Evolutionary conservation across 2,329 filamentous ascomycete genomes (phyloP).

Genomic region (Chaetomiaceae sp.): DNA sequence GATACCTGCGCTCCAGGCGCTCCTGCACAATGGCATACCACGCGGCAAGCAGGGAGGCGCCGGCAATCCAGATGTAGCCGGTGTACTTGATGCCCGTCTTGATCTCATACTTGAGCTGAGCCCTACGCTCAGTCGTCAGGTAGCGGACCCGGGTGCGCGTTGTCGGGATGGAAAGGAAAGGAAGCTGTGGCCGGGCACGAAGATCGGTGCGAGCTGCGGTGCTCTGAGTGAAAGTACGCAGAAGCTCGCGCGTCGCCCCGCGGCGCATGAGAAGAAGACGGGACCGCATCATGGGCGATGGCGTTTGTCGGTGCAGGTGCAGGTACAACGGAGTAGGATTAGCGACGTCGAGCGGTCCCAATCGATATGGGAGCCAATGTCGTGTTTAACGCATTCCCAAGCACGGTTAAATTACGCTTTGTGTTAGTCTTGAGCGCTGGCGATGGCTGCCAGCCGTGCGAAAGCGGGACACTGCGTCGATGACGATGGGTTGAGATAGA

Average conservation of each 20-base stretch:
- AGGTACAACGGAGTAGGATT: background rate
- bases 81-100: constrained; percentile 64
- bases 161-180: constrained; percentile 43
- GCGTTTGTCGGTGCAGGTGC: background rate
- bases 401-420: background rate
- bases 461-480: constrained; percentile 3
- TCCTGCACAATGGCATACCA: constrained; percentile 67
- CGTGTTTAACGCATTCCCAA: constrained; percentile 4
- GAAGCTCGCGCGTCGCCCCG: constrained; percentile 13
- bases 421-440: background rate
- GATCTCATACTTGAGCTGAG: constrained; percentile 64
- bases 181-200: constrained; percentile 38
- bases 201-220: constrained; percentile 35
- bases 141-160: constrained; percentile 52
- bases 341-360: background rate
- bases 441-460: background rate
- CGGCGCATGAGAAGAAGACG: constrained; percentile 33
- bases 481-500: constrained; percentile 4
- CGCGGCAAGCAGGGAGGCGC: constrained; percentile 54
- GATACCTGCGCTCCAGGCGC: constrained; percentile 65
- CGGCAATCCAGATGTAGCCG: constrained; percentile 57
- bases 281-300: constrained; percentile 32
- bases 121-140: constrained; percentile 70
- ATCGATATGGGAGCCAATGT: background rate
- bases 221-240: constrained; percentile 53